phyloP scores from a whole-genome alignment of 2,329 filamentous ascomycete genomes.

The Neofusicoccum cordaticola region DNA sequence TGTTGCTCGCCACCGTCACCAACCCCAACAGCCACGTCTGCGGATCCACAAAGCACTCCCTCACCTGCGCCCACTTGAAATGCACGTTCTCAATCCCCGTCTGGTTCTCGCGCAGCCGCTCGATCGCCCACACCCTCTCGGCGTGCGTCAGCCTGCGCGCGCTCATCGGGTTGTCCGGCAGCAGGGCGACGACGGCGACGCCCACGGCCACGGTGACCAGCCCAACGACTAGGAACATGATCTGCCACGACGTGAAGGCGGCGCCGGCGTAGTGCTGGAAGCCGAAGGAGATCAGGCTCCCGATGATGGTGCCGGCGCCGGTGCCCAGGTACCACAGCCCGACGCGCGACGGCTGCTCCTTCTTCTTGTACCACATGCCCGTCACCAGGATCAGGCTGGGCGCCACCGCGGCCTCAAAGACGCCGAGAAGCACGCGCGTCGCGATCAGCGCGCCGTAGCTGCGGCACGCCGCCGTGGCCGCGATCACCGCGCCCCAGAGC shows the following conservation, averaged over 20 bases:
- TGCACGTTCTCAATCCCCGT: constrained; percentile 71
- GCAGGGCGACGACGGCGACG: constrained; percentile 34
- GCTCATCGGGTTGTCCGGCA: constrained; percentile 44
- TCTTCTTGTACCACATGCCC: constrained; percentile 53
- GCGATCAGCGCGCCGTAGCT: constrained; percentile 51
- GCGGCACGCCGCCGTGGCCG: constrained; percentile 49
- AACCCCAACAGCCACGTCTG: constrained; percentile 48
- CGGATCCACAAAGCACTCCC: constrained; percentile 57
- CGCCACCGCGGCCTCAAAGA: constrained; percentile 54
- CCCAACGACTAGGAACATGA: constrained; percentile 34
- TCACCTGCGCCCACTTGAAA: constrained; percentile 65
- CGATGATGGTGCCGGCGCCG: constrained; percentile 49
- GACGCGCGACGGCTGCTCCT: constrained; percentile 61
- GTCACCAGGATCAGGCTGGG: constrained; percentile 57
- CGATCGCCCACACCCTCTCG: constrained; percentile 55
- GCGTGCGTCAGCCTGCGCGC: constrained; percentile 33
- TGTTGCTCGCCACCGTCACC: constrained; percentile 15
- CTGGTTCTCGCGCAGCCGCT: constrained; percentile 70
- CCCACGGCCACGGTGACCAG: constrained; percentile 28
- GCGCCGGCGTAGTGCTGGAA: constrained; percentile 32
- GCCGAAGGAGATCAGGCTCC: constrained; percentile 33
- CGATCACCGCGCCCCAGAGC: constrained; percentile 50
- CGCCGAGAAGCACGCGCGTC: constrained; percentile 52
- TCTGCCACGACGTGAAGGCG: constrained; percentile 26
- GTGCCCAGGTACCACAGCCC: constrained; percentile 67